Evolutionary conservation across 345 rosid genomes (phyloP).

Genomic region (Euphorbia lathyris): DNA sequence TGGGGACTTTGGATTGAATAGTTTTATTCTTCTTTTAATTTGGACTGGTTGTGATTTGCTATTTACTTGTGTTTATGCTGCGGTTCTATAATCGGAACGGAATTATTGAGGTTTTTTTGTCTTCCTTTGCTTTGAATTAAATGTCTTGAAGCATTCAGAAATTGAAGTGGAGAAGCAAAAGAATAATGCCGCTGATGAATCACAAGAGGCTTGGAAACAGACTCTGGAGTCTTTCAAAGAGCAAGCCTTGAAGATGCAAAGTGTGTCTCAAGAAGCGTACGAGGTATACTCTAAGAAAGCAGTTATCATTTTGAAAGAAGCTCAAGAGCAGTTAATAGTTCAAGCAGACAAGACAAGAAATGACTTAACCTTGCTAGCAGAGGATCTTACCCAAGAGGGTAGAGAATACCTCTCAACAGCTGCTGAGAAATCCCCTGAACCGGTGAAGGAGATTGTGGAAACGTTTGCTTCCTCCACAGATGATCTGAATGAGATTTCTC

Average conservation of each 20-base stretch:
- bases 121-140: not conserved
- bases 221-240: slow-evolving; percentile 65
- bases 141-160: slow-evolving; percentile 46
- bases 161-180: slow-evolving; percentile 60
- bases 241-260: slow-evolving; percentile 72
- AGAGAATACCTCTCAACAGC: slow-evolving; percentile 61
- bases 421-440: slow-evolving; percentile 70
- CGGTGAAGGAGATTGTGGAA: slow-evolving; percentile 77
- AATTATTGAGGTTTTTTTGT: not conserved
- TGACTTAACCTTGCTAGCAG: slow-evolving; percentile 55
- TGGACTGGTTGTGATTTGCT: not conserved
- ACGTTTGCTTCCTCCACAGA: slow-evolving; percentile 54
- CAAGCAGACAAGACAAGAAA: slow-evolving; percentile 74
- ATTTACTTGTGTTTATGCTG: not conserved
- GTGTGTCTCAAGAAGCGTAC: slow-evolving; percentile 75
- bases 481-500: slow-evolving; percentile 58
- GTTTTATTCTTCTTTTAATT: not conserved
- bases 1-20: not conserved
- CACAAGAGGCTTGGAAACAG: slow-evolving; percentile 85
- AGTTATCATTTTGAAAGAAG: slow-evolving; percentile 47
- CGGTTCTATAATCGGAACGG: not conserved
- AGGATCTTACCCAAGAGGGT: slow-evolving; percentile 70
- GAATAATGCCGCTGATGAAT: slow-evolving; percentile 41
- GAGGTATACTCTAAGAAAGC: slow-evolving; percentile 63
- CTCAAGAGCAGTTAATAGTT: slow-evolving; percentile 65